Percentiles rank a stretch among this genome's conserved stretches.
These are phyloP conservation scores for Penicillium sp. DNA, from an alignment of 2,329 filamentous ascomycete species.

Conservation along the genomic window DNA sequence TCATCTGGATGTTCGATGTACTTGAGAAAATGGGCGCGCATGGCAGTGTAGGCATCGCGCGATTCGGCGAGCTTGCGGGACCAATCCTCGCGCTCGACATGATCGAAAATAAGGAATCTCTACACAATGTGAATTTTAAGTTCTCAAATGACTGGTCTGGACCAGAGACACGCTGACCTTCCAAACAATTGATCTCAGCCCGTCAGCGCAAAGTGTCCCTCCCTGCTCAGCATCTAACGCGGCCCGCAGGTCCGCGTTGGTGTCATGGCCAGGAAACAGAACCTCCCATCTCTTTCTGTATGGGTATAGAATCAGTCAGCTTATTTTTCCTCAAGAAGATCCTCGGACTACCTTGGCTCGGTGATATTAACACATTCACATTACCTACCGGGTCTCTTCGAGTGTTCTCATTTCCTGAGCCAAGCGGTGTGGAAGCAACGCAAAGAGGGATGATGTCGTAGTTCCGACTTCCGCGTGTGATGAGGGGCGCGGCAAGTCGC, in stretches of 20 bases:
- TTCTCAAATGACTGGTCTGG: slow-evolving; percentile 6
- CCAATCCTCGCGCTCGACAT: slow-evolving; percentile 62
- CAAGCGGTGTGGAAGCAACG: slow-evolving; percentile 4
- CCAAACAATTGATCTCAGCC: slow-evolving; percentile 84
- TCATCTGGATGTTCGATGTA: slow-evolving; percentile 81
- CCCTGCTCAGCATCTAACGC: slow-evolving; percentile 57
- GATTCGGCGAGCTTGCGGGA: slow-evolving; percentile 59
- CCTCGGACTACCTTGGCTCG: too few species aligned
- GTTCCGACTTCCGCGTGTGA: background rate
- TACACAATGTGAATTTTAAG: slow-evolving; percentile 32
- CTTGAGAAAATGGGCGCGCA: slow-evolving; percentile 68
- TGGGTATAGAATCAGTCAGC: slow-evolving; percentile 4
- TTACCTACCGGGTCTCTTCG: slow-evolving; percentile 47
- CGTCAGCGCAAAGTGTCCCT: slow-evolving; percentile 60
- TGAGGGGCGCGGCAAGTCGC: slow-evolving; percentile 14
- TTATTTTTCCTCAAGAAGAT: background rate
- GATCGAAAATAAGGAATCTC: slow-evolving; percentile 75
- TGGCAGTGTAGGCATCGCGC: slow-evolving; percentile 65
- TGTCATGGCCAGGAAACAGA: slow-evolving; percentile 51
- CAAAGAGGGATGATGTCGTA: slow-evolving; percentile 5
- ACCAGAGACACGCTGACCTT: slow-evolving; percentile 52
- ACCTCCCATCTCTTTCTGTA: slow-evolving; percentile 62
- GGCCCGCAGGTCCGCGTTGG: slow-evolving; percentile 56
- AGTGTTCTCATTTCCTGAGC: slow-evolving; percentile 47
- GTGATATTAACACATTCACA: background rate